phyloP scores from a whole-genome alignment of 257 asterid genomes.

The Nyctanthes arbortristis region DNA sequence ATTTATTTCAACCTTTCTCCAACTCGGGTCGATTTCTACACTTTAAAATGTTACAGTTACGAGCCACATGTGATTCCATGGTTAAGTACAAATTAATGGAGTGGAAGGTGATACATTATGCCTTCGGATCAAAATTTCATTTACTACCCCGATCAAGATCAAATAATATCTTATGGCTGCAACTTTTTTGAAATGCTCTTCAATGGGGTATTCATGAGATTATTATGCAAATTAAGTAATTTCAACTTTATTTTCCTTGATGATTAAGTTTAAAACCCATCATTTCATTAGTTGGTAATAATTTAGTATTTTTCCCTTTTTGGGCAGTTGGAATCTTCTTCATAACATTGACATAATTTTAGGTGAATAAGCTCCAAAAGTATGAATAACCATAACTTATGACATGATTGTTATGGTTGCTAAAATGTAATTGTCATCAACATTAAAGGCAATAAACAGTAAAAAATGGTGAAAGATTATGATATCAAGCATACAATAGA shows the following conservation, averaged over 20 bases:
- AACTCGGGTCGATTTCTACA: too few relatives aligned
- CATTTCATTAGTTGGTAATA: neutral
- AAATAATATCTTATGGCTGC: neutral
- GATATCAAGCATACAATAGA: too few relatives aligned
- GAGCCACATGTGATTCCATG: too few relatives aligned
- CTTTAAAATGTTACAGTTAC: too few relatives aligned
- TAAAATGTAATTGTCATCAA: too few relatives aligned
- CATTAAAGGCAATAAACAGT: too few relatives aligned
- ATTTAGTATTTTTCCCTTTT: neutral
- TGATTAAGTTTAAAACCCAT: conserved; percentile 21
- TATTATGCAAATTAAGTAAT: neutral
- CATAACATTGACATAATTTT: neutral
- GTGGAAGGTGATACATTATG: too few relatives aligned
- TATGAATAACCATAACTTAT: neutral
- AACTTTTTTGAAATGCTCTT: neutral
- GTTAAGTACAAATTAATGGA: too few relatives aligned
- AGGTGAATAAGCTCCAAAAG: neutral
- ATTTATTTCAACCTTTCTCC: too few relatives aligned
- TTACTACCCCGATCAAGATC: too few relatives aligned
- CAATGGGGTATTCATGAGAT: conserved; percentile 14
- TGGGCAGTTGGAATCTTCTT: neutral
- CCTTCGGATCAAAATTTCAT: too few relatives aligned
- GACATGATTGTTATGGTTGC: neutral
- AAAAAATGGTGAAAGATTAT: too few relatives aligned
- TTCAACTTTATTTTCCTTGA: conserved; percentile 22